Evolutionary conservation across 176 grass and related monocot species (phyloP).

Genomic region (Musa troglodytarum): DNA sequence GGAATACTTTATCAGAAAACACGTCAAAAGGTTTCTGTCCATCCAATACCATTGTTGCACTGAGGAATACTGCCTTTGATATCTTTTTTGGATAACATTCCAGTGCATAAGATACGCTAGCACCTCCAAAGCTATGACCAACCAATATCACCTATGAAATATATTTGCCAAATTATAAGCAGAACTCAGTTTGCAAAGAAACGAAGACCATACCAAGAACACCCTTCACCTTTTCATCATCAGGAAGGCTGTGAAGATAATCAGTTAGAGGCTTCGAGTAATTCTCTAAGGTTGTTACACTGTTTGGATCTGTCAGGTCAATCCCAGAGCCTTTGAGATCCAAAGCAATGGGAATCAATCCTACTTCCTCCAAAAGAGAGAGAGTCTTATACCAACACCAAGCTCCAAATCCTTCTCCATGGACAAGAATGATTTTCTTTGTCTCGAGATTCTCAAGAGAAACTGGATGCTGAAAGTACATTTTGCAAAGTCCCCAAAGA

Average conservation of each 20-base stretch:
- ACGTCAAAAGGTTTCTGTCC: conserved; percentile 80
- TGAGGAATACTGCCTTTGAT: conserved; percentile 80
- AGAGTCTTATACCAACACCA: conserved; percentile 99
- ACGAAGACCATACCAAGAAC: not conserved
- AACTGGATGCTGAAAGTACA: conserved; percentile 42
- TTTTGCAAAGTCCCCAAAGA: not conserved
- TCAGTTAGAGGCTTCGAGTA: conserved; percentile 81
- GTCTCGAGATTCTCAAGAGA: conserved; percentile 81
- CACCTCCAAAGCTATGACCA: conserved; percentile 91
- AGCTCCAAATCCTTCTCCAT: conserved; percentile 98
- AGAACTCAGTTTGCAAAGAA: not conserved
- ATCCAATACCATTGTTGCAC: conserved; percentile 90
- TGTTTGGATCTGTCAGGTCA: conserved; percentile 66
- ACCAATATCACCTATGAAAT: conserved; percentile 74
- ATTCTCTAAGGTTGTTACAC: conserved; percentile 65
- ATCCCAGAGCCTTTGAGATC: conserved; percentile 92
- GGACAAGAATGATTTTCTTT: conserved; percentile 88
- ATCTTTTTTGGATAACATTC: conserved; percentile 65
- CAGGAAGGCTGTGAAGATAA: conserved; percentile 56
- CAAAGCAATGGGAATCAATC: conserved; percentile 70
- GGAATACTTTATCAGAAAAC: conserved; percentile 47
- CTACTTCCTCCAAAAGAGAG: conserved; percentile 83
- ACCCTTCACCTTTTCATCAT: conserved; percentile 33
- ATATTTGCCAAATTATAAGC: not conserved
- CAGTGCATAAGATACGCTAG: conserved; percentile 69